Base-by-base conservation (phyloP, 2,329 filamentous ascomycete species). In the Didymella segeticola region DNA sequence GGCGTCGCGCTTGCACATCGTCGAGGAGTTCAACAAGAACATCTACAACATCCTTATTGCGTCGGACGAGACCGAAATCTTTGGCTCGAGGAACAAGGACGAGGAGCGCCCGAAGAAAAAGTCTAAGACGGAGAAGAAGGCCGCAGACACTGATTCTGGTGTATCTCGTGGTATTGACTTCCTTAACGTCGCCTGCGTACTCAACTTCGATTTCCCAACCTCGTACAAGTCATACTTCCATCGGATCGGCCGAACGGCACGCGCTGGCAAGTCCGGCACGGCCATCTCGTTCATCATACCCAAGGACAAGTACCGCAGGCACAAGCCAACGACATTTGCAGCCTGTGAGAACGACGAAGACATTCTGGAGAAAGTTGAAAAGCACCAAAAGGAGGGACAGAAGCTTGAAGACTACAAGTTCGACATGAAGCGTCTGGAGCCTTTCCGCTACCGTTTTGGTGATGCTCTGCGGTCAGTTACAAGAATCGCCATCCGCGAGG, bases 1-100 rank as follows among this genome's bases (percentile, higher is more conserved):
- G 61, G 97, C 97, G 69, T 95, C 90, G 1, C 84, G 95, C 55
- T 86, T 97, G 31, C 93, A 99, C 71, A 92, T 96, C 2, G 93
- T 99, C 2, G 90, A 98, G 67, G 92, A 98, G 73, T 99, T 99
- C 78, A 99, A 98, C 79, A 90, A 90, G 76, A 90, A 91, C 47
- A 87, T 98, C 6, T 99, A 99, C 81, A 93, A 99, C 67, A 97
- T 98, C 58, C 93, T 99, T 63, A 96, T 99, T 66, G 95, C 95
- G 1, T 93, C 91, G 0, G 95, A 99, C 66, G 93, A 96, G 71
- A 89, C 90, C 61, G 92, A 96, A 70, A 85, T 96, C 10, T 75
- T 96, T 10, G 91, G 89, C 11, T 83, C 86, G 17, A 63, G 63
- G 49, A 66, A 66, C 26, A 70, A 72, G 20, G 47, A 59, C 12